Evolutionary conservation across 805 yeast species (phyloP), one percentile per base, ranked within the genome.

Genomic region (Starmerella stigmatis): DNA sequence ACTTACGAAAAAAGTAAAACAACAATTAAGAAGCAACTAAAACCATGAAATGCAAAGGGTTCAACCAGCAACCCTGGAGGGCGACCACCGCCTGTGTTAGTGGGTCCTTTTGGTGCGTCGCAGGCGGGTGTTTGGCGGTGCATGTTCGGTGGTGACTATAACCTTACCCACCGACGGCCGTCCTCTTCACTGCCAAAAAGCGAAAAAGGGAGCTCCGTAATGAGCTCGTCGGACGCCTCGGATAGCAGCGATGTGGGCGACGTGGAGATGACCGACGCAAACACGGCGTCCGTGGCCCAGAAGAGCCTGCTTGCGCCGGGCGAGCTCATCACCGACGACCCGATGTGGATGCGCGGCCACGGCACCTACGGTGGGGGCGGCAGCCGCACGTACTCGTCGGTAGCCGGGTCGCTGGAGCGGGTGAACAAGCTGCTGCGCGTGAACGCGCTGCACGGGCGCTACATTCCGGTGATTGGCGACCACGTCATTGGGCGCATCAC

Each of bases 331-430:
- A 92, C 97, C 0, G 92, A 84, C 55, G 97, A 92, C 58, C 84
- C 95, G 6, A 73, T 80, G 2, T 92, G 97, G 96, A 92, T 92
- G 98, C 76, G 94, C 59, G 98, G 98, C 25, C 98, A 89, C 60
- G 98, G 98, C 5, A 92, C 97, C 0, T 92, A 86, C 61, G 38
- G 48, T 13, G 51, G 45, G n/a, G 76, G 79, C 53, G 65, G 81
- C 31, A 81, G 80, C 53, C 69, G 73, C 55, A 86, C 96, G 0
- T 86, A 75, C 61, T 81, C 95, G 3, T 81, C 96, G 0, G 95
- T 89, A 6, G 96, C 96, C 0, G 99, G 99, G 4, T 78, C 79
- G 10, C 79, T 92, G 4, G 74, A 83, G 1, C 72, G 89, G 51
- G 96, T 88, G 43, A 92, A 92, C 63, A 77, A 88, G 57, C 70